phyloP scores from a whole-genome alignment of 2,329 filamentous ascomycete genomes.

The Calonectria honghensis region DNA sequence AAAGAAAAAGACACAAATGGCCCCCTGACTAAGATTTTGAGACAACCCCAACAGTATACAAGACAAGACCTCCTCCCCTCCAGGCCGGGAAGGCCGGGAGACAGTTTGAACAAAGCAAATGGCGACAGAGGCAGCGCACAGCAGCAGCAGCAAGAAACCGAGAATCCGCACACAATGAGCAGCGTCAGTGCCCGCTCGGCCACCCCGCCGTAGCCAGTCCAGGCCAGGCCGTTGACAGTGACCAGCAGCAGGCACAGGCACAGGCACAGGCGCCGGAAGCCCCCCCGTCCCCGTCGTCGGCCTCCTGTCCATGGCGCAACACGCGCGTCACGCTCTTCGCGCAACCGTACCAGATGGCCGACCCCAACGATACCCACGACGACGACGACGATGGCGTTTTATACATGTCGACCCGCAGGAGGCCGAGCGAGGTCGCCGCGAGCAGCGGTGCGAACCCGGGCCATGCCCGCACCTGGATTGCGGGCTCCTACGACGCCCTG shows the following conservation, averaged over 20 bases:
- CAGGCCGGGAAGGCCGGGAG: neutral
- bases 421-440: neutral
- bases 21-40: conserved; percentile 2
- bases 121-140: no score
- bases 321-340: neutral
- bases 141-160: neutral
- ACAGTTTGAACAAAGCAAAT: neutral
- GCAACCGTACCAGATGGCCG: neutral
- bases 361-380: neutral
- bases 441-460: neutral
- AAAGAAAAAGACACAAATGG: neutral
- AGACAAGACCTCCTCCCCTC: neutral
- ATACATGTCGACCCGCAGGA: conserved; percentile 1
- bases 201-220: neutral
- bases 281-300: neutral
- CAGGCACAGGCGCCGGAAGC: neutral
- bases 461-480: neutral
- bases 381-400: neutral
- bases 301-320: neutral
- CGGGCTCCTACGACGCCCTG: neutral
- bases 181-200: neutral
- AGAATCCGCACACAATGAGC: neutral
- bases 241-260: neutral
- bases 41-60: conserved; percentile 3
- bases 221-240: neutral